Conservation (phyloP, 306 rosid species). For the Myrica gale region DNA sequence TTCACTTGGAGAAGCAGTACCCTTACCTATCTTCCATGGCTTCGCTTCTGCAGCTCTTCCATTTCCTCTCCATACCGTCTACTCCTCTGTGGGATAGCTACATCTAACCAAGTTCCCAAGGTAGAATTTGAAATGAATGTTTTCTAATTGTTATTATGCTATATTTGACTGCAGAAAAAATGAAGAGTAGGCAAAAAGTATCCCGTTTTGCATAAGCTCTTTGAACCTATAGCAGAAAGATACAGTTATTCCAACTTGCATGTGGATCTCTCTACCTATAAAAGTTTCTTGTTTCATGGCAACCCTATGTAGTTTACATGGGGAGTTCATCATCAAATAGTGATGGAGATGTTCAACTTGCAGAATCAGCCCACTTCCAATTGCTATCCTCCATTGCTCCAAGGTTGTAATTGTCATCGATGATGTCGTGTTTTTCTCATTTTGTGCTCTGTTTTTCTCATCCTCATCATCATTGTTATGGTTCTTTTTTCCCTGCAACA, state of each 20-base stretch:
- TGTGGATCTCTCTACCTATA: background rate
- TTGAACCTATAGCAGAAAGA: background rate
- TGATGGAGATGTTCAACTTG: slow-evolving; percentile 34
- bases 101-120: slow-evolving; percentile 61
- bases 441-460: background rate
- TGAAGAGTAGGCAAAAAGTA: background rate
- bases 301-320: slow-evolving; percentile 89
- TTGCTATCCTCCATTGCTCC: slow-evolving; percentile 59
- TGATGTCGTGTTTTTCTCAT: background rate
- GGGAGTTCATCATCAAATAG: slow-evolving; percentile 60
- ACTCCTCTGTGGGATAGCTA: slow-evolving; percentile 30
- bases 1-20: slow-evolving; percentile 4
- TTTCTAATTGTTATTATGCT: background rate
- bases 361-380: slow-evolving; percentile 52
- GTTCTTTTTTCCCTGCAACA: background rate
- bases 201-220: no score
- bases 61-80: slow-evolving; percentile 35
- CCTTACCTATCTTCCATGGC: slow-evolving; percentile 47
- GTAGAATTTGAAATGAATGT: slow-evolving; percentile 28
- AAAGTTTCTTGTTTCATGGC: slow-evolving; percentile 18
- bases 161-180: slow-evolving; percentile 14
- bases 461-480: background rate
- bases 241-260: background rate
- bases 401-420: slow-evolving; percentile 36
- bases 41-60: slow-evolving; percentile 37